Percentiles rank a stretch among this genome's conserved stretches.
These are phyloP conservation scores for Tolypocladium pustulatum DNA, from an alignment of 2,329 filamentous ascomycete species.

Conservation along the genomic window DNA sequence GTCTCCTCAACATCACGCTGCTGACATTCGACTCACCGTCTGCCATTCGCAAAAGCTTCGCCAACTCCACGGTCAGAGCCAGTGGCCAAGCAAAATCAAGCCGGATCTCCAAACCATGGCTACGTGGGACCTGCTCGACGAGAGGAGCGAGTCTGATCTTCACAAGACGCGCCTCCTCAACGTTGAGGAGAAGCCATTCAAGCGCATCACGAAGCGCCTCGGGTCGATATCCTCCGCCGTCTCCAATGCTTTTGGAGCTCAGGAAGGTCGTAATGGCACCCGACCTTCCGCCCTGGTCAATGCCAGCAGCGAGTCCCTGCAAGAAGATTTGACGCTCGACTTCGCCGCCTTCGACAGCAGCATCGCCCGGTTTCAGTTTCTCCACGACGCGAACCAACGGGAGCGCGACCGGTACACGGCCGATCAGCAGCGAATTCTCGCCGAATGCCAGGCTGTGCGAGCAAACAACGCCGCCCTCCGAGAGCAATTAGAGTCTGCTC, in stretches of 20 bases:
- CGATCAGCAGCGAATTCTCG: constrained; percentile 69
- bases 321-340: constrained; percentile 76
- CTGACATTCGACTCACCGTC: neutral
- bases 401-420: constrained; percentile 76
- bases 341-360: constrained; percentile 81
- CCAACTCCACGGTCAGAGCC: neutral
- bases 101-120: constrained; percentile 24
- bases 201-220: constrained; percentile 75
- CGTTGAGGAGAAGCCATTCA: constrained; percentile 88
- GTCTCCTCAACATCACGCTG: neutral
- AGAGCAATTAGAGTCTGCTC: constrained; percentile 65
- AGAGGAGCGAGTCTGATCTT: constrained; percentile 69
- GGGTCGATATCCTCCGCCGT: constrained; percentile 57
- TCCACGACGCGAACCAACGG: constrained; percentile 68
- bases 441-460: constrained; percentile 67
- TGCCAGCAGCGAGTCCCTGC: constrained; percentile 45
- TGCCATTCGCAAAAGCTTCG: neutral
- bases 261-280: constrained; percentile 25
- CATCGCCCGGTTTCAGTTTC: constrained; percentile 79
- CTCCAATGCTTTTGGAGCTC: constrained; percentile 11
- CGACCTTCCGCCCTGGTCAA: constrained; percentile 13
- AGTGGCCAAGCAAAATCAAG: neutral
- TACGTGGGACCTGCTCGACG: constrained; percentile 58
- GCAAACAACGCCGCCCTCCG: constrained; percentile 64
- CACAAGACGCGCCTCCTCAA: constrained; percentile 81